Evolutionary conservation across 2,329 filamentous ascomycete species (phyloP).

Genomic region (Botryotinia narcissicola): DNA sequence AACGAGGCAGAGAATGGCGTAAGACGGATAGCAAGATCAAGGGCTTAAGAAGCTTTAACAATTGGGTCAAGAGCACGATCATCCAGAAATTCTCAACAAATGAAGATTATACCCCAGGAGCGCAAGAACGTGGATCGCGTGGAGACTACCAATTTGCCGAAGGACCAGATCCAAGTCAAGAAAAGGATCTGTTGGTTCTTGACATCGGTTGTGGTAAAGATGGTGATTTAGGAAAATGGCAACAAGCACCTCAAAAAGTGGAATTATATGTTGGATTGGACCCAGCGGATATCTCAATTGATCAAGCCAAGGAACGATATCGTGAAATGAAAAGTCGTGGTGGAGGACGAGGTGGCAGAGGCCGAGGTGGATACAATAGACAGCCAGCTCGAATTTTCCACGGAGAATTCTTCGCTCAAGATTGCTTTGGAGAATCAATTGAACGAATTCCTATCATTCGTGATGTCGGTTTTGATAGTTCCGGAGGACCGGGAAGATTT

Average conservation of each 20-base stretch:
- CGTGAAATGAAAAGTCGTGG: constrained; percentile 64
- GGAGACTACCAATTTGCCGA: constrained; percentile 41
- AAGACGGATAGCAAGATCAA: constrained; percentile 94
- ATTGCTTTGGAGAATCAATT: constrained; percentile 85
- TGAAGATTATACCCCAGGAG: constrained; percentile 66
- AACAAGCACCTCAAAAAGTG: constrained; percentile 87
- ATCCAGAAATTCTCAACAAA: constrained; percentile 94
- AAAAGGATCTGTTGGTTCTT: constrained; percentile 71
- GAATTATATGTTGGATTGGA: constrained; percentile 92
- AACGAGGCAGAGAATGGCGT: constrained; percentile 91
- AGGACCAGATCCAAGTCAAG: constrained; percentile 33
- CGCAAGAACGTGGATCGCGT: constrained; percentile 53
- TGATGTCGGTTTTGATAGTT: constrained; percentile 77
- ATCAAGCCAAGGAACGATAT: constrained; percentile 85
- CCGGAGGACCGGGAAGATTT: constrained; percentile 65
- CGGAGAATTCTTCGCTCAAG: constrained; percentile 83
- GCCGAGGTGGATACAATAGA: constrained; percentile 48
- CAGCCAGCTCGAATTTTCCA: constrained; percentile 66
- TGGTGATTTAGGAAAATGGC: constrained; percentile 93
- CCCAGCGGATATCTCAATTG: constrained; percentile 86
- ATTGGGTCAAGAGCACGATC: constrained; percentile 97
- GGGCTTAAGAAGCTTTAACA: constrained; percentile 91
- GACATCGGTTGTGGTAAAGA: constrained; percentile 98
- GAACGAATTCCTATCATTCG: constrained; percentile 77
- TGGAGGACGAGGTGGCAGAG: constrained; percentile 52